Conservation (phyloP, 257 asterid species). For the Nicotiana tomentosiformis region DNA sequence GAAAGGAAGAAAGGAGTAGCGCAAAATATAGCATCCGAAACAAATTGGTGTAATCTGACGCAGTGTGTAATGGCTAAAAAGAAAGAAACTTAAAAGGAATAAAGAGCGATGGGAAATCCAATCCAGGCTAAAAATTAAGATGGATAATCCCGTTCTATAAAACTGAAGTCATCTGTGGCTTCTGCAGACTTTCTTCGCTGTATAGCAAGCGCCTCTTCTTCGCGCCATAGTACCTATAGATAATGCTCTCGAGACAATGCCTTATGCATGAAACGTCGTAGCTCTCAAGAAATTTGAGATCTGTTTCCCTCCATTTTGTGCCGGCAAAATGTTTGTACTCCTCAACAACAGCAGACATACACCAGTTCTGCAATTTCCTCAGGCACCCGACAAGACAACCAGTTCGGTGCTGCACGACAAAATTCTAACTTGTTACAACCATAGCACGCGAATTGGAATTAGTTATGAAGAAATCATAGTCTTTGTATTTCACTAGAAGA, state of each 20-base stretch:
- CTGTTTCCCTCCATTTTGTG: conserved; percentile 32
- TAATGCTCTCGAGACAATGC: conserved; percentile 34
- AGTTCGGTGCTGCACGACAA: conserved; percentile 37
- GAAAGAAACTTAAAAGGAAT: not conserved
- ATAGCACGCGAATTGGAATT: not conserved
- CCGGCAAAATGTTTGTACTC: conserved; percentile 43
- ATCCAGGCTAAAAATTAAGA: conserved; percentile 8
- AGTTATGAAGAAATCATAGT: not conserved
- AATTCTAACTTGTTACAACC: not conserved
- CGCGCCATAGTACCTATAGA: conserved; percentile 37
- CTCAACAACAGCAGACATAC: conserved; percentile 30
- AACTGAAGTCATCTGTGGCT: conserved; percentile 28
- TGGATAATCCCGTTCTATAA: conserved; percentile 8
- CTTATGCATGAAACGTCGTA: conserved; percentile 31
- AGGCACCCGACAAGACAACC: conserved; percentile 47
- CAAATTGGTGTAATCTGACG: not conserved
- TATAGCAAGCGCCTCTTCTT: conserved; percentile 36
- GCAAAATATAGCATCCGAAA: not conserved
- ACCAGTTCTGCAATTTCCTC: conserved; percentile 48
- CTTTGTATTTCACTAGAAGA: not conserved
- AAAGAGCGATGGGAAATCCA: conserved; percentile 1
- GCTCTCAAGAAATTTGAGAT: conserved; percentile 30
- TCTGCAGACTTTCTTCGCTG: conserved; percentile 30
- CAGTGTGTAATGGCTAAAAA: not conserved
- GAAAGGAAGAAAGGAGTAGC: not conserved